Conservation (phyloP, 2,329 filamentous ascomycete genomes). For the Chaetothyriales sp. region DNA sequence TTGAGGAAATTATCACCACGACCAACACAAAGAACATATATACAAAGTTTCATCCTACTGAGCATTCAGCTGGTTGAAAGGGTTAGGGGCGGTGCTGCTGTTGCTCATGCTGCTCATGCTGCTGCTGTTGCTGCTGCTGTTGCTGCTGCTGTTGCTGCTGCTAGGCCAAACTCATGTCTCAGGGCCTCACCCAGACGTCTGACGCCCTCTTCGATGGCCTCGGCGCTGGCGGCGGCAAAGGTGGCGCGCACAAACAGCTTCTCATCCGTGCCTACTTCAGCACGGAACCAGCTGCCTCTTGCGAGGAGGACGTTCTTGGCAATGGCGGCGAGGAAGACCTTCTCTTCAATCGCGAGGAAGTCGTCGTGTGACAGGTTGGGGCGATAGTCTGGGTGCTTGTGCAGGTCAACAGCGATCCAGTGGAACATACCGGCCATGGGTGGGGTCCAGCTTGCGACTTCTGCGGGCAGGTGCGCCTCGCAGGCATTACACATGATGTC, state of each 20-base stretch:
- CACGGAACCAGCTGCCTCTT: slow-evolving; percentile 80
- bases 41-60: too few relatives aligned
- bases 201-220: slow-evolving; percentile 58
- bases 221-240: slow-evolving; percentile 62
- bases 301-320: slow-evolving; percentile 65
- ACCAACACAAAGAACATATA: too few relatives aligned
- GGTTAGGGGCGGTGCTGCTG: too few relatives aligned
- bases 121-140: too few relatives aligned
- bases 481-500: slow-evolving; percentile 66
- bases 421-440: slow-evolving; percentile 86
- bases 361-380: slow-evolving; percentile 22
- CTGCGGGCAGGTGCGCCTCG: slow-evolving; percentile 57
- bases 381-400: slow-evolving; percentile 25
- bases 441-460: slow-evolving; percentile 63
- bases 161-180: slow-evolving; percentile 25
- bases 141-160: slow-evolving; percentile 15
- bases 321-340: slow-evolving; percentile 67
- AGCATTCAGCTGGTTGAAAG: too few relatives aligned
- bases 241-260: slow-evolving; percentile 81
- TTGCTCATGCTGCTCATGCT: too few relatives aligned
- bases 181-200: slow-evolving; percentile 62
- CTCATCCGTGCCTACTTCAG: slow-evolving; percentile 44
- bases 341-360: slow-evolving; percentile 53
- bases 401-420: slow-evolving; percentile 35
- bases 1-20: too few relatives aligned